Evolutionary conservation across 345 rosid species (phyloP).

Genomic region (Salix exigua): DNA sequence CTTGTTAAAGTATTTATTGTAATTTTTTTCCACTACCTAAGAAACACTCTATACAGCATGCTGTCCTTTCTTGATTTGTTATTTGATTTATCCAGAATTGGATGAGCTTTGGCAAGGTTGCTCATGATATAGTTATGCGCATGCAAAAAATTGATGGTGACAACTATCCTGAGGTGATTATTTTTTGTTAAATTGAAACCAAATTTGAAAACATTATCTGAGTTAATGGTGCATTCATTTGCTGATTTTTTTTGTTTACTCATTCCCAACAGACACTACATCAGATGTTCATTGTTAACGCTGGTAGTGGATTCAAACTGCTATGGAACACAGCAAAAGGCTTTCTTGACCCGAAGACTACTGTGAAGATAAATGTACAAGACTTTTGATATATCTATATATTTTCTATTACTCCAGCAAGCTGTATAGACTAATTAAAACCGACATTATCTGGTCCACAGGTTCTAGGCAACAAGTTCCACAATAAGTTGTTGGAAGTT

Average conservation of each 20-base stretch:
- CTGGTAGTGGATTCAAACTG: slow-evolving; percentile 81
- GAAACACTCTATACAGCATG: background rate
- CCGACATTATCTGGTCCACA: slow-evolving; percentile 32
- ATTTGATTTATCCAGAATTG: slow-evolving; percentile 54
- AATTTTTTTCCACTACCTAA: background rate
- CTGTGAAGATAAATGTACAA: slow-evolving; percentile 80
- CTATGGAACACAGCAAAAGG: slow-evolving; percentile 81
- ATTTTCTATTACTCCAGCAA: slow-evolving; percentile 5
- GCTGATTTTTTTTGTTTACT: slow-evolving; percentile 3
- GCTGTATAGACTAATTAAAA: slow-evolving; percentile 19
- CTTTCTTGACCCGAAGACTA: slow-evolving; percentile 90
- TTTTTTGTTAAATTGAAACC: slow-evolving; percentile 6
- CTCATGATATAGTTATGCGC: slow-evolving; percentile 86
- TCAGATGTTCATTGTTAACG: slow-evolving; percentile 89
- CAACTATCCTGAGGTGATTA: slow-evolving; percentile 94
- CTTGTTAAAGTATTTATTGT: slow-evolving; percentile 9
- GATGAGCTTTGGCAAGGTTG: slow-evolving; percentile 86
- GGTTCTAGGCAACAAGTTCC: slow-evolving; percentile 85
- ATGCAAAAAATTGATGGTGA: slow-evolving; percentile 97
- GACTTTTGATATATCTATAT: background rate
- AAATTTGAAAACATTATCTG: background rate
- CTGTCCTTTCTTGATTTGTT: slow-evolving; percentile 7
- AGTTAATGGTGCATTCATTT: slow-evolving; percentile 7
- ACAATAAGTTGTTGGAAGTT: slow-evolving; percentile 62
- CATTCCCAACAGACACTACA: slow-evolving; percentile 64